Evolutionary conservation across 1,284 basidiomycete genomes (phyloP).

Genomic region (Trichosporon sp.): DNA sequence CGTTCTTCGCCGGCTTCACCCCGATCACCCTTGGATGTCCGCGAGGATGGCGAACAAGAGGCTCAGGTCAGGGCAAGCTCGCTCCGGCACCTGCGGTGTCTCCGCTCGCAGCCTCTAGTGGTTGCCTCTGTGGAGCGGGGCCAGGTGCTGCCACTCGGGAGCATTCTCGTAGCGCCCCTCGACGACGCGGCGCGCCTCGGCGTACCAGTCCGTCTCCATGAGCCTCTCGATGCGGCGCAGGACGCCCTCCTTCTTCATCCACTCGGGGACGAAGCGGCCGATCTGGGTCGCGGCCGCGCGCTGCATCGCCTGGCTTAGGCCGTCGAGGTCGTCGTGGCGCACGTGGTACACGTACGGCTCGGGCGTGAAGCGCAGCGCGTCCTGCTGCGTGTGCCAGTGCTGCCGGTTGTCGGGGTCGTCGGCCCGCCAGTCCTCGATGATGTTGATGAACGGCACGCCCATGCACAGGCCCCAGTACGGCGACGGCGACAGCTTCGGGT

Average conservation of each 20-base stretch:
- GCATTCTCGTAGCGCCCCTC: slow-evolving; percentile 2
- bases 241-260: slow-evolving; percentile 18
- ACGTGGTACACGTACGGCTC: slow-evolving; percentile 52
- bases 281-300: slow-evolving; percentile 32
- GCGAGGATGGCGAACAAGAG: too few relatives aligned
- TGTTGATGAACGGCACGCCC: slow-evolving; percentile 52
- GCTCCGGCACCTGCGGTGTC: neutral
- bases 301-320: slow-evolving; percentile 26
- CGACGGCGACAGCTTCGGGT: slow-evolving; percentile 14
- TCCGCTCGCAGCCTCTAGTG: neutral
- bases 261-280: slow-evolving; percentile 27
- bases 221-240: slow-evolving; percentile 17
- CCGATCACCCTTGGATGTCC: too few relatives aligned
- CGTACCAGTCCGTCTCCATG: slow-evolving; percentile 25
- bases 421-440: slow-evolving; percentile 36
- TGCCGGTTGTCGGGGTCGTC: slow-evolving; percentile 39
- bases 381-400: slow-evolving; percentile 47
- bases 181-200: slow-evolving; percentile 10
- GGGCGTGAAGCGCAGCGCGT: slow-evolving; percentile 33
- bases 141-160: slow-evolving; percentile 5
- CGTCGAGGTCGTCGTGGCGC: slow-evolving; percentile 22
- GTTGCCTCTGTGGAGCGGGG: neutral
- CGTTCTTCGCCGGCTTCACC: too few relatives aligned
- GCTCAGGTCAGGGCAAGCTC: too few relatives aligned
- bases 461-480: slow-evolving; percentile 51